phyloP scores from a whole-genome alignment of 345 rosid genomes.

The Linum trigynum region DNA sequence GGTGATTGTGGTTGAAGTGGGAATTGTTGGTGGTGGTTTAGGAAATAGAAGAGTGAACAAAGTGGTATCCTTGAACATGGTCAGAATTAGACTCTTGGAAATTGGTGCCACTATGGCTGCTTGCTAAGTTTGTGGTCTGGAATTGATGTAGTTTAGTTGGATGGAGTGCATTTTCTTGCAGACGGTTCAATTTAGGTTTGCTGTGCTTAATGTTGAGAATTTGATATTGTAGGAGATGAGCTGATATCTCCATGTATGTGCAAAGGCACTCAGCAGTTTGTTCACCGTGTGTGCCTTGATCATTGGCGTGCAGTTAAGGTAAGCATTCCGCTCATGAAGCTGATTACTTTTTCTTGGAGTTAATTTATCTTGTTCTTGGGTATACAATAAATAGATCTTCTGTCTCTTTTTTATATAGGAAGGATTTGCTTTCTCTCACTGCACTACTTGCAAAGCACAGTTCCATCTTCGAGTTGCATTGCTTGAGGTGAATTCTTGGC shows the following conservation, averaged over 20 bases:
- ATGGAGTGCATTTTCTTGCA: neutral
- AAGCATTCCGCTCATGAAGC: neutral
- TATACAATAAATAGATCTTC: neutral
- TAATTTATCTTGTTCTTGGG: neutral
- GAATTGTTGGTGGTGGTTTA: neutral
- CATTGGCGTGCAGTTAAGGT: conserved; percentile 87
- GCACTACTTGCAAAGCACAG: conserved; percentile 83
- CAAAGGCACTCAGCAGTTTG: conserved; percentile 90
- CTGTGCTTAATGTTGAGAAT: conserved; percentile 1
- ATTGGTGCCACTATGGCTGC: neutral
- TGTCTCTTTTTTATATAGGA: conserved; percentile 32
- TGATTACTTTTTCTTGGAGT: neutral
- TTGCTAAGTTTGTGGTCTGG: neutral
- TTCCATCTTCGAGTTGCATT: conserved; percentile 65
- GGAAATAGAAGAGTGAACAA: neutral
- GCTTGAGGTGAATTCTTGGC: conserved; percentile 83
- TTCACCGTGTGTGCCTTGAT: conserved; percentile 78
- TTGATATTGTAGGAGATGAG: conserved; percentile 51
- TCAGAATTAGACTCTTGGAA: neutral
- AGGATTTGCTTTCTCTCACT: conserved; percentile 96
- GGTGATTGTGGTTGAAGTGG: no score
- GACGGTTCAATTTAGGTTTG: neutral
- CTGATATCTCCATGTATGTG: conserved; percentile 98
- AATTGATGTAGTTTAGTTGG: neutral
- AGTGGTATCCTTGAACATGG: neutral